phyloP scores from a whole-genome alignment of 805 yeast genomes.

The Candida takata region DNA sequence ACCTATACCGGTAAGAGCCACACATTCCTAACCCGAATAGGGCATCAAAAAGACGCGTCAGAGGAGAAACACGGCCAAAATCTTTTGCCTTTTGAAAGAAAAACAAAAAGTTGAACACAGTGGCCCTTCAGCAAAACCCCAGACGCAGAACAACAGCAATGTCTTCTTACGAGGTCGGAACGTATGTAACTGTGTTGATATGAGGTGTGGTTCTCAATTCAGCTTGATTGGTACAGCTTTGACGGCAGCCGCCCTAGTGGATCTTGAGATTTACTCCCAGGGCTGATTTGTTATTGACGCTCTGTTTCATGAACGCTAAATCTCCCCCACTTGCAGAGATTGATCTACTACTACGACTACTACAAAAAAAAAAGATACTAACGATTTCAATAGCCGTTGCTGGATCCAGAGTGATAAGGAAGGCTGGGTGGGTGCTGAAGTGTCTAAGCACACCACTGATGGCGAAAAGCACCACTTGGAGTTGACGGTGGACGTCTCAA shows the following conservation, averaged over 20 bases:
- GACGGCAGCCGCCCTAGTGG: not conserved
- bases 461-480: conserved; percentile 42
- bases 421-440: conserved; percentile 72
- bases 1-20: conserved; percentile 11
- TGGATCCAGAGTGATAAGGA: conserved; percentile 66
- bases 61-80: too few species aligned
- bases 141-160: conserved; percentile 14
- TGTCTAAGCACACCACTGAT: conserved; percentile 37
- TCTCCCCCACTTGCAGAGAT: too few species aligned
- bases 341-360: too few species aligned
- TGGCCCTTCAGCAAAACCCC: not conserved
- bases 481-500: conserved; percentile 46
- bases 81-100: too few species aligned
- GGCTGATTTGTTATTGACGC: too few species aligned
- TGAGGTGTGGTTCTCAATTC: too few species aligned
- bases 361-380: too few species aligned
- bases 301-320: too few species aligned
- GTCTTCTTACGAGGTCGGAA: conserved; percentile 46
- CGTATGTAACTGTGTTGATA: conserved; percentile 30
- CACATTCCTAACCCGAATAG: too few species aligned
- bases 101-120: conserved; percentile 1
- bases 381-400: conserved; percentile 46
- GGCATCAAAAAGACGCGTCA: too few species aligned
- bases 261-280: too few species aligned
- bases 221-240: too few species aligned